These are phyloP conservation scores for Haplosporangium sp. DNA, from an alignment of 371 early-diverging fungal genomes.

Conservation along the genomic window DNA sequence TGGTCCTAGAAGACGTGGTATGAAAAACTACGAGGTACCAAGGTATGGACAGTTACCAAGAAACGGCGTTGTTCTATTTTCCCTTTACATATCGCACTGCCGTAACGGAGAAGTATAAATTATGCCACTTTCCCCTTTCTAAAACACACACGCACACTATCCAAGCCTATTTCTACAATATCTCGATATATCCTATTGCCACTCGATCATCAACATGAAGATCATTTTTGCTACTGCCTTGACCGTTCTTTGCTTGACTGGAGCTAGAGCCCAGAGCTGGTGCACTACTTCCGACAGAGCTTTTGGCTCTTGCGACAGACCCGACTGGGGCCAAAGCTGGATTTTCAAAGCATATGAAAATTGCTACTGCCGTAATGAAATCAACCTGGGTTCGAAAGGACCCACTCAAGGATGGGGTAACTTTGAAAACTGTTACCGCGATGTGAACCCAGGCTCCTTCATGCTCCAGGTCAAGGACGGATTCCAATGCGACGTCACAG, in stretches of 20 bases:
- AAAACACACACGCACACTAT: background rate
- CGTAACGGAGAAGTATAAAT: background rate
- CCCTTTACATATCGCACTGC: background rate
- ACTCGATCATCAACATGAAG: background rate
- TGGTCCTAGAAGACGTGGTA: background rate
- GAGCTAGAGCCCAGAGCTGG: slow-evolving; percentile 9
- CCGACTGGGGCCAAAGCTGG: slow-evolving; percentile 6
- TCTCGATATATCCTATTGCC: slow-evolving; percentile 5
- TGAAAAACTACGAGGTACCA: background rate
- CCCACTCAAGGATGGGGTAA: background rate
- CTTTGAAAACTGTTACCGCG: slow-evolving; percentile 1
- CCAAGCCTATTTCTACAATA: slow-evolving; percentile 1
- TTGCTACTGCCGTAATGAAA: background rate
- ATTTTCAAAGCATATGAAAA: slow-evolving; percentile 10
- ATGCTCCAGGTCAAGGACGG: slow-evolving; percentile 8
- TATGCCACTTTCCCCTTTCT: background rate
- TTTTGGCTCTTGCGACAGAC: background rate
- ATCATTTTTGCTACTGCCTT: slow-evolving; percentile 3
- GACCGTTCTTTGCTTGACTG: slow-evolving; percentile 8
- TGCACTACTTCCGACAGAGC: background rate
- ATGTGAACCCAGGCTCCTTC: slow-evolving; percentile 6
- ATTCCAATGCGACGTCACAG: slow-evolving; percentile 11
- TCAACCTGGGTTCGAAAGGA: background rate
- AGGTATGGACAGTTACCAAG: background rate
- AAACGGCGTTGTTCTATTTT: background rate